Conservation (phyloP, 208 protist species). For the Leishmania mexicana region DNA sequence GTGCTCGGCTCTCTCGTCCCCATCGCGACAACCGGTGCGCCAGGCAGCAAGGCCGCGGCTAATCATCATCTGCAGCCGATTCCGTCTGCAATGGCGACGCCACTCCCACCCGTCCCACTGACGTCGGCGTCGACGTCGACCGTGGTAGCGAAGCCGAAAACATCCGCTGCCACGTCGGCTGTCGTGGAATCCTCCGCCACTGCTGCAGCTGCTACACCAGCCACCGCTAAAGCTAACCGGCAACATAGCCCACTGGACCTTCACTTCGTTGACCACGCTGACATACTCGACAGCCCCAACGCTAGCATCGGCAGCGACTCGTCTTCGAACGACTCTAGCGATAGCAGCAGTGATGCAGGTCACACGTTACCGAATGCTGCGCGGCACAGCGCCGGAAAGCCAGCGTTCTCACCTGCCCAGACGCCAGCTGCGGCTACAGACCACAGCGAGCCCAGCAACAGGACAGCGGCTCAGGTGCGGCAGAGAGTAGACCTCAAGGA, state of each 20-base stretch:
- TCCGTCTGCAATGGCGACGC: neutral
- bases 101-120: neutral
- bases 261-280: slow-evolving; percentile 20
- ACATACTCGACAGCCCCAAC: slow-evolving; percentile 33
- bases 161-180: neutral
- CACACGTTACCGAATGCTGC: slow-evolving; percentile 11
- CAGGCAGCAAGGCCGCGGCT: slow-evolving; percentile 12
- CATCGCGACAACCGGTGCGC: neutral
- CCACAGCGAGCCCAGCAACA: neutral
- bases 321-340: slow-evolving; percentile 10
- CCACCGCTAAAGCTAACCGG: neutral
- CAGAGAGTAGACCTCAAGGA: slow-evolving; percentile 40
- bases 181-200: neutral
- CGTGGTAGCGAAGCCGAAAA: neutral
- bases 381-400: slow-evolving; percentile 7
- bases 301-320: slow-evolving; percentile 28
- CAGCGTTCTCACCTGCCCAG: neutral
- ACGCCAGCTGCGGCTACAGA: neutral
- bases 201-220: neutral
- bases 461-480: slow-evolving; percentile 10
- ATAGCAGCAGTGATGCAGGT: neutral
- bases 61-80: slow-evolving; percentile 39
- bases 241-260: neutral
- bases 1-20: neutral
- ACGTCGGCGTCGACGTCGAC: neutral